phyloP scores from a whole-genome alignment of 805 yeast species.

The Lipomyces oligophaga region DNA sequence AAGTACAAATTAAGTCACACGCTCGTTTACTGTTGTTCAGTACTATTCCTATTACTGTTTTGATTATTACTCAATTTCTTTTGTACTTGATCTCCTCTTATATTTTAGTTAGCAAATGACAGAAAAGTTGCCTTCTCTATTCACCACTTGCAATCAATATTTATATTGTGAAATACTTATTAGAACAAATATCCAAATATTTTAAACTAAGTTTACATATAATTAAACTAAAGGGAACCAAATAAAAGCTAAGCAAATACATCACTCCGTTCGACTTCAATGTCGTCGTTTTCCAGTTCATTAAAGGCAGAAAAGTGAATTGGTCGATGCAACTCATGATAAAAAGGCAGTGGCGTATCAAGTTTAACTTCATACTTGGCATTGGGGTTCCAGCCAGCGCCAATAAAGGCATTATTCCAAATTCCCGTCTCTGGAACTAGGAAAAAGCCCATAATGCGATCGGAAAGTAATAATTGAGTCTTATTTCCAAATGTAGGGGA shows the following conservation, averaged over 20 bases:
- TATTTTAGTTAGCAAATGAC: no score
- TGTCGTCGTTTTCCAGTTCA: conserved; percentile 34
- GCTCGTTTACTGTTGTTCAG: no score
- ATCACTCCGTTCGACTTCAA: conserved; percentile 29
- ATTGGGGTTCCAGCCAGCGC: conserved; percentile 73
- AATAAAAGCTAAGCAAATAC: conserved; percentile 31
- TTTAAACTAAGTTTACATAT: no score
- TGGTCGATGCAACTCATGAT: conserved; percentile 84
- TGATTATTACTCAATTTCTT: no score
- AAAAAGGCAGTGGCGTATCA: conserved; percentile 77
- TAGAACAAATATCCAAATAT: no score
- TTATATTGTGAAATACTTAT: no score
- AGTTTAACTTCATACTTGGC: conserved; percentile 59
- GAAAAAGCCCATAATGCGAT: conserved; percentile 72
- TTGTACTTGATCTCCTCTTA: no score
- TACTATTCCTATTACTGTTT: no score
- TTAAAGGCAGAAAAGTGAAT: conserved; percentile 75
- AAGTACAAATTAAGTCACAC: no score
- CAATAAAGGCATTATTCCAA: conserved; percentile 91
- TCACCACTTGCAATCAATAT: no score
- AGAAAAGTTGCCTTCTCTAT: no score
- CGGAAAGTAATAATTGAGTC: conserved; percentile 71
- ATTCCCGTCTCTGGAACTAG: conserved; percentile 77
- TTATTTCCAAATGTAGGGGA: conserved; percentile 54
- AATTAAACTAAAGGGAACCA: no score